phyloP scores from a whole-genome alignment of 2,329 filamentous ascomycete genomes.

The Pseudogymnoascus sp. region DNA sequence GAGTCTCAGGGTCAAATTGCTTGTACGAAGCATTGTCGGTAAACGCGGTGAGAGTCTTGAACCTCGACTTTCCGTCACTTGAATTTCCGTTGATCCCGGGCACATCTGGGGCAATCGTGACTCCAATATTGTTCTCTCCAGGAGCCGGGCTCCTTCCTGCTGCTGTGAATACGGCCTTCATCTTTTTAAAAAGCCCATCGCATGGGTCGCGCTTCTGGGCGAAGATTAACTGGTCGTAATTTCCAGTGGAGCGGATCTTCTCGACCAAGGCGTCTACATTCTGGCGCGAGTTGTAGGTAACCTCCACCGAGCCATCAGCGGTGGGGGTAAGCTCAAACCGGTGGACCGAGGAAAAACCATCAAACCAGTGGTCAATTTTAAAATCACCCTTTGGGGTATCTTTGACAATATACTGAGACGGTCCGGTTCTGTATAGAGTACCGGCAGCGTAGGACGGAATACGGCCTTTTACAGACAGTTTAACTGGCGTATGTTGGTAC shows the following conservation, averaged over 20 bases:
- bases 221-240: slow-evolving; percentile 51
- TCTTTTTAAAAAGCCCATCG: slow-evolving; percentile 61
- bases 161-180: slow-evolving; percentile 49
- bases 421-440: slow-evolving; percentile 64
- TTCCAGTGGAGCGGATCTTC: slow-evolving; percentile 50
- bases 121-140: slow-evolving; percentile 48
- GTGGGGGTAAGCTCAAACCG: slow-evolving; percentile 57
- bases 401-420: slow-evolving; percentile 55
- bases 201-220: slow-evolving; percentile 67
- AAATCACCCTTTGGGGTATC: slow-evolving; percentile 49
- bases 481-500: slow-evolving; percentile 38
- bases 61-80: slow-evolving; percentile 14
- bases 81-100: slow-evolving; percentile 40
- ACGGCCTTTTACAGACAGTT: slow-evolving; percentile 51
- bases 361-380: slow-evolving; percentile 68
- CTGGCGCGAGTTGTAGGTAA: slow-evolving; percentile 63
- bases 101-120: slow-evolving; percentile 56
- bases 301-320: slow-evolving; percentile 30
- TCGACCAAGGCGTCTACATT: slow-evolving; percentile 57
- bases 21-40: slow-evolving; percentile 51
- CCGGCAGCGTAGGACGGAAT: slow-evolving; percentile 68
- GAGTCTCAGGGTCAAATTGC: slow-evolving; percentile 57
- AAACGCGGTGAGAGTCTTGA: slow-evolving; percentile 19
- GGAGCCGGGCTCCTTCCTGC: slow-evolving; percentile 19
- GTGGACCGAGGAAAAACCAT: slow-evolving; percentile 64